Base-by-base conservation (phyloP, 306 rosid genomes). In the Vachellia collinsii region DNA sequence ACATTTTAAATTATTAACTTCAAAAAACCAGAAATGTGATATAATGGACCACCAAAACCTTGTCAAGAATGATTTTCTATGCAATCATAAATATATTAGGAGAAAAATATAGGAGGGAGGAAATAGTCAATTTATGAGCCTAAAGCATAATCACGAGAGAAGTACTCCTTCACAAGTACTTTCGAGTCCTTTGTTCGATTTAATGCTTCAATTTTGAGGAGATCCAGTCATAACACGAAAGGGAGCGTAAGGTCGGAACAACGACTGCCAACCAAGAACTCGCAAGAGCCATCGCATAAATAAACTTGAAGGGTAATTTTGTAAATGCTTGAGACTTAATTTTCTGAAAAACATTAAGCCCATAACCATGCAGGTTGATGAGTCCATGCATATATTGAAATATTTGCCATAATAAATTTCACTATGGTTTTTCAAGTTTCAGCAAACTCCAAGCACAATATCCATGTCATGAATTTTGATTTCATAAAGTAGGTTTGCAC, bases 401-500 rank as follows among this genome's bases (percentile, higher is more conserved):
- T 85, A 83, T 54, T 76, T 80, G 75, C 72, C 74, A 81, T 70
- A 84, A 53, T 48, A 68, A 79, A 70, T 19, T 39, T 6, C 8
- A 19, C 14, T 6, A 64, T 2, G 66, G 22, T 22, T 77, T 77
- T 63, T 76, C 56, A 69, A 61, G 81, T 41, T 79, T 50, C 14
- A 23, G 76, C 53, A 71, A 75, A 72, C 58, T 83, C 76, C 67
- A 81, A 77, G 76, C 46, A 42, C 71, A 74, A 43, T 43, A 47
- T 64, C 84, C 56, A 76, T 62, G 58, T 53, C 38, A 75, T 61
- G 71, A 80, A 48, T 70, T 82, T 62, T 76, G 54, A 82, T 77
- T 77, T 79, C 67, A 79, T 73, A 78, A 81, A 36, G 63, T 66
- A 81, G 67, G 81, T 77, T 25, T 81, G 56, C 66, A 69, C 79